Percentiles rank a stretch among this genome's conserved stretches.
phyloP scores from a whole-genome alignment of 23 red algal species.

The Agarophyton chilense region DNA sequence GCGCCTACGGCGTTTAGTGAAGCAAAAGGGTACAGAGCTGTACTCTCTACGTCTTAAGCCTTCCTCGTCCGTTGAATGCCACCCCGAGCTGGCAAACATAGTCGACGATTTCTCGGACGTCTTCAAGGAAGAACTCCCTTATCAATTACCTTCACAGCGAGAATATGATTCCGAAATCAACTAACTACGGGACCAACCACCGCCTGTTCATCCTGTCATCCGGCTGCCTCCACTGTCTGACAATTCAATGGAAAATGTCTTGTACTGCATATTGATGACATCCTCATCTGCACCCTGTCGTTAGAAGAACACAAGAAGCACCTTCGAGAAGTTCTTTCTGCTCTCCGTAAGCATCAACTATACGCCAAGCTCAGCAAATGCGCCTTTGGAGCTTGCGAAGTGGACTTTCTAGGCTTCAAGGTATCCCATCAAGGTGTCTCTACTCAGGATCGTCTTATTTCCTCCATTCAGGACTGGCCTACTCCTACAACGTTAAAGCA shows the following conservation, averaged over 20 bases:
- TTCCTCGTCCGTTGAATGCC: background rate
- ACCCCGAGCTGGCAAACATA: background rate
- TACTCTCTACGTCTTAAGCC: constrained; percentile 5
- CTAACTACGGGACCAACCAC: background rate
- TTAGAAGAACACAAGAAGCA: constrained; percentile 21
- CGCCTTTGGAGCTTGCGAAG: background rate
- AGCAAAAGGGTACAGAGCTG: background rate
- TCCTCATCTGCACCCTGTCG: constrained; percentile 12
- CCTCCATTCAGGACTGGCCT: background rate
- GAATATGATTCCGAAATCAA: constrained; percentile 42
- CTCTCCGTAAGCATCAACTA: background rate
- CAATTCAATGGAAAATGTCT: constrained; percentile 15
- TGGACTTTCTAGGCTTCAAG: constrained; percentile 17
- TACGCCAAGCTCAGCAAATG: constrained; percentile 4
- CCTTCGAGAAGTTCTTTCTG: background rate
- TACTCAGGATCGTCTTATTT: background rate
- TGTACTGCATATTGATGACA: constrained; percentile 27
- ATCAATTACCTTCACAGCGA: background rate
- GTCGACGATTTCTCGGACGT: constrained; percentile 4
- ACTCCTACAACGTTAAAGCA: constrained; percentile 11
- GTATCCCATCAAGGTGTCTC: background rate
- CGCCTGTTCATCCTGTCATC: constrained; percentile 29
- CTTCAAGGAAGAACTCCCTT: constrained; percentile 23
- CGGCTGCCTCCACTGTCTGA: background rate
- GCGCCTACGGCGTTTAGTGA: background rate